Evolutionary conservation across 1,139 yeast genomes (phyloP), one percentile per base, ranked within the genome.

Genomic region (Pichia kudriavzevii): DNA sequence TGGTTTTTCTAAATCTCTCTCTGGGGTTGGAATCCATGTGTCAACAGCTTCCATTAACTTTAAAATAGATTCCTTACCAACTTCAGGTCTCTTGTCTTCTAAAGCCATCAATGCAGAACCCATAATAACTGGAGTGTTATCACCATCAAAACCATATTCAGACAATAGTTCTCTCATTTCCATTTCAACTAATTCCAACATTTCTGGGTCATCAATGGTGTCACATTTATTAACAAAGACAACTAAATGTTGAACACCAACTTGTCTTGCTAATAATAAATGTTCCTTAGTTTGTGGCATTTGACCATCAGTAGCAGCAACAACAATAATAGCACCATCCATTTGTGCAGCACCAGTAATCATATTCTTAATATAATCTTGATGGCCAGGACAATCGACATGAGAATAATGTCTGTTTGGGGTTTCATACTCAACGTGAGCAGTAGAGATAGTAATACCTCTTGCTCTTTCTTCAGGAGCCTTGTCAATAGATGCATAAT

Each of bases 231-330:
- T 91, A 46, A 93, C 97, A 54, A 83, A 91, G 36, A 91, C 99
- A 63, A 91, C 96, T 61, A 91, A 77, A 67, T 87, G 75, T 69
- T 91, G 94, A 51, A 91, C 95, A 75, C 99, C 99, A 60, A 91
- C 97, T 72, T 91, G 98, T 74, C 97, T 87, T 47, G 98, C 98
- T 59, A 91, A 79, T 64, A 91, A 71, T 71, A 91, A 73, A 68
- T 91, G 98, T 70, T 91, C 98, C 72, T 96, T 83, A 53, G 98
- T 93, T 72, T 91, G 98, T 59, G 96, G 97, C 98, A 91, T 91
- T 69, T 88, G 95, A 59, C 98, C 98, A 59, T 91, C 98, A 42
- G 95, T 73, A 47, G 98, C 98, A 58, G 97, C 97, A 64, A 91
- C 98, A 48, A 91, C 98, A 69, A 91, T 88, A 56, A 91, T 88